These are phyloP conservation scores for Penicillium sp. DNA, from an alignment of 2,329 filamentous ascomycete species.

Conservation along the genomic window DNA sequence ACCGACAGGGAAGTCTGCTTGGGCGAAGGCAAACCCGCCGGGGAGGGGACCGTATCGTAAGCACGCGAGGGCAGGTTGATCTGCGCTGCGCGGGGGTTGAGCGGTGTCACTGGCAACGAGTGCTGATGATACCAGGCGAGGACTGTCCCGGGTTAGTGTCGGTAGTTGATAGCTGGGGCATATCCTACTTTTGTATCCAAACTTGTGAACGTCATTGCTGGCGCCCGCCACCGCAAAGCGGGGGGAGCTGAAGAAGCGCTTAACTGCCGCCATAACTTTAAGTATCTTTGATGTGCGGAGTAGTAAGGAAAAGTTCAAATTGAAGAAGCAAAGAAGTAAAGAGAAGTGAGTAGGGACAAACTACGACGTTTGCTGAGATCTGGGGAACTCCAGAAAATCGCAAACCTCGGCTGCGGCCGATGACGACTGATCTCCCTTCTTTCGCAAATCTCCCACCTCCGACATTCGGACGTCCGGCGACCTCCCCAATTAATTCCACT, in stretches of 20 bases:
- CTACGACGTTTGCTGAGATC: not conserved
- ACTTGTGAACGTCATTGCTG: slow-evolving; percentile 80
- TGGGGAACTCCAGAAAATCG: slow-evolving; percentile 3
- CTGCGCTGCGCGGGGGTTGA: slow-evolving; percentile 71
- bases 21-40: slow-evolving; percentile 67
- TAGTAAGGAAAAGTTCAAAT: not conserved
- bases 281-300: not conserved
- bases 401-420: slow-evolving; percentile 24
- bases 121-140: slow-evolving; percentile 86
- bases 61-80: slow-evolving; percentile 63
- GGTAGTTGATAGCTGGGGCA: not conserved
- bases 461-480: slow-evolving; percentile 8
- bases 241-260: slow-evolving; percentile 76
- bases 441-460: slow-evolving; percentile 14
- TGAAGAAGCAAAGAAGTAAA: not conserved
- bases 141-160: slow-evolving; percentile 55
- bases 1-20: slow-evolving; percentile 75
- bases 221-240: slow-evolving; percentile 88
- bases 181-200: slow-evolving; percentile 76
- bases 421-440: slow-evolving; percentile 7
- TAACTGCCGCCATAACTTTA: slow-evolving; percentile 53
- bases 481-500: not conserved
- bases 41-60: slow-evolving; percentile 65
- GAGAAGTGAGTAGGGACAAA: no score
- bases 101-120: slow-evolving; percentile 73